Base-by-base conservation (phyloP, 176 grass and related monocot species). In the Luzula sylvatica region DNA sequence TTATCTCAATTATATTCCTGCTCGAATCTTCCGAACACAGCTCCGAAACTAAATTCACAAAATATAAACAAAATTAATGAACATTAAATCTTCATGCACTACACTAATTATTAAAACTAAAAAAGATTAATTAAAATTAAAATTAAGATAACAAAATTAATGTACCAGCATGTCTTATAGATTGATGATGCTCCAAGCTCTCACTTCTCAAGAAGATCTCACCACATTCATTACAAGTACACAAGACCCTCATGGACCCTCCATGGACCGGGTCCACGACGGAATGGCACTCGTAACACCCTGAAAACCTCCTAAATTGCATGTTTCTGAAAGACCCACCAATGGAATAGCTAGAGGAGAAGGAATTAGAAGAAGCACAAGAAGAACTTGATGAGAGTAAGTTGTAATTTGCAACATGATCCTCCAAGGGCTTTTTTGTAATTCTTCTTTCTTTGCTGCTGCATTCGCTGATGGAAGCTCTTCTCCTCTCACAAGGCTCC, bases 231-330 rank as follows among this genome's bases (percentile, higher is more conserved):
- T 74, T 73, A 58, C 90, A 96, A 58, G 90, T 28, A 50, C 41
- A 86, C 71, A 89, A 68, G 46, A 76, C 53, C 11, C 65, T 74
- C 50, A 73, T 50, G 13, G 69, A 58, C 22, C 67, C 65, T 15
- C 87, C 81, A 20, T 67, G 72, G 25, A 81, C 63, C 15, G 90
- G 73, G 41, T 95, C 84, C 20, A 88, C 83, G 42, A 82, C 85
- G 59, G 69, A 78, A 64, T 96, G 90, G 64, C 90, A 96, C 77
- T 96, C 92, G 60, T 96, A 89, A 72, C 92, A 96, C 28, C 81
- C 85, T 5, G 89, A 88, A 38, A 95, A 75, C 73, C 83, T 3
- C 25, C 76, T 44, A 39, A 95, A 71, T 21, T 83, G 68, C 76
- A 84, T 77, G 3, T 75, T 66, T 66, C 83, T 35, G 71, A 95